Base-by-base conservation (phyloP, 2,329 filamentous ascomycete species). In the Epichloe brachyelytri region DNA sequence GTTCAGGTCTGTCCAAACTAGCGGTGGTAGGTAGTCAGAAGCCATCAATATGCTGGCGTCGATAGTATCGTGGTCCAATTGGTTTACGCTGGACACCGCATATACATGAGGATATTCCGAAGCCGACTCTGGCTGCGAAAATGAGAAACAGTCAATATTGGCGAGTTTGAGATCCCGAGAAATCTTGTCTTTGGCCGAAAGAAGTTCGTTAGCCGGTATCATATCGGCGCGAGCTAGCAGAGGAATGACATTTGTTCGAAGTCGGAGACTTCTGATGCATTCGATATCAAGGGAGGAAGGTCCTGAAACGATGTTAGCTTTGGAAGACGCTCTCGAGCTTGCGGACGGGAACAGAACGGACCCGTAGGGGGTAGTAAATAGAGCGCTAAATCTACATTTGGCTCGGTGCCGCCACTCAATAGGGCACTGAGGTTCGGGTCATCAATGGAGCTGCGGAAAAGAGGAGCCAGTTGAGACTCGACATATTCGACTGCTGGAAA, bases 31-130 rank as follows among this genome's bases (percentile, higher is more conserved):
- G 62, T 96, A 97, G 60, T 93, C 86, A 1, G 90, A 84, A 51
- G 83, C 89, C 91, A 97, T 97, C 17, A 97, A 76, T 0, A 95
- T 73, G 60, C 88, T 95, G 17, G 90, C 91, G 64, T 97, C 91
- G 83, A 97, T 94, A 43, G 77, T 81, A 39, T 95, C 88, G 54
- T 81, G 71, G 59, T 96, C 88, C 20, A 79, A 78, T 1, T 77
- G 79, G 22, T 79, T 73, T 12, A 79, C 78, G 19, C 86, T 93
- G 1, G 91, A 96, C 19, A 95, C 76, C 0, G 87, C 81, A 62
- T 87, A 94, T 3, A 83, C 80, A 53, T 71, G 70, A 12, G 65
- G 63, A 1, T 66, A 59, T 47, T 63, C 55, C 38, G 63, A 59
- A 43, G 54, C 51, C 3, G 53, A 44, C 3, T 56, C 49, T 33